Base-by-base conservation (phyloP, 139 green algal genomes). In the Chlorella sp. region DNA sequence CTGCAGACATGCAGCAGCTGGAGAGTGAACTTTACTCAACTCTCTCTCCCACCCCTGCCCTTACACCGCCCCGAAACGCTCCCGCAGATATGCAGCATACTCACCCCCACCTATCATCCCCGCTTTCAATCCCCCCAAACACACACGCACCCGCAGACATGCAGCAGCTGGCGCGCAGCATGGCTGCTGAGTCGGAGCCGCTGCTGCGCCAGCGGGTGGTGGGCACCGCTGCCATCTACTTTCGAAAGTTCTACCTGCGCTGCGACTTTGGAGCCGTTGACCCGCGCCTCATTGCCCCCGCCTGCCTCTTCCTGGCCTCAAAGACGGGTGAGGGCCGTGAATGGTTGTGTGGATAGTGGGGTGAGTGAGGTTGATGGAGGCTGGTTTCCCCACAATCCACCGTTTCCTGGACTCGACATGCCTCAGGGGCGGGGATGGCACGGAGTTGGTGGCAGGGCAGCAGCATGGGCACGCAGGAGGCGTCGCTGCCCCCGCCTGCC, bases 241-340 rank as follows among this genome's bases (percentile, higher is more conserved):
- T 96, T 53, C 89, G 94, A 0, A 91, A 95, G 21, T 91, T 96
- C 48, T 97, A 96, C 87, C 81, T 95, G 26, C 68, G 60, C 28
- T 85, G 90, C 73, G 75, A 88, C 91, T 90, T 78, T 71, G 91
- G 91, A 89, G 83, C 88, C n/a, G 89, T 93, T 48, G 96, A 98
- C 90, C 96, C 96, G 0, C 93, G 94, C 21, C 57, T 95, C 4
- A 83, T 97, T 7, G 95, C 94, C 21, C 92, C 94, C 12, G 94
- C 94, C 22, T 96, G 93, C 86, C 90, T 98, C 28, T 98, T 97
- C 91, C 89, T 98, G 81, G 96, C 96, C 0, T 93, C 92, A 85
- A 98, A 98, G 57, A 86, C 86, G 7, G 75, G 84, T 88, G 84
- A 40, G 76, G 0, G 32, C 30, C 32, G 21, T 26, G 14, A 1